Evolutionary conservation across 345 rosid genomes (phyloP), one percentile per base, ranked within the genome.

Genomic region (Rhizophora apiculata): DNA sequence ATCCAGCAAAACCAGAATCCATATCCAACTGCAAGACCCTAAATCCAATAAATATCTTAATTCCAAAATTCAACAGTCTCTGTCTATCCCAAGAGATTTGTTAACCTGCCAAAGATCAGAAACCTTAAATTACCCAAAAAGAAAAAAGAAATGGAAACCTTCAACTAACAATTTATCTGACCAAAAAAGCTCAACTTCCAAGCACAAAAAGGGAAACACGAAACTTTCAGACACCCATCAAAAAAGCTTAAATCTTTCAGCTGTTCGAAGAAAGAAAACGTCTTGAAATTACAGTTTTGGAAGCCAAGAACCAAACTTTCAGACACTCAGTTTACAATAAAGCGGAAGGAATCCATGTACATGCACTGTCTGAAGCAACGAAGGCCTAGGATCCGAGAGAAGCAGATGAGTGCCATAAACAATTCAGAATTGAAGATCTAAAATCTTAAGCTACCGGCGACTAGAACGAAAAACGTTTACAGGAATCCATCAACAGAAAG

Each of bases 1-100:
- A 66, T 16, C 26, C 75, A 37, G 56, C 37, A 55, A 71, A 76
- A 19, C 72, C 34, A 63, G 75, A 61, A 72, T 77, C 74, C 16
- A 66, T 63, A 52, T 66, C 77, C 76, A 66, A 69, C 70, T 48
- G 34, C 54, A 43, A 29, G 30, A 60, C 72, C 64, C 70, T 15
- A 60, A 53, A 53, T 24, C 58, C 16, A 70, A 29, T 36, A 8
- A 67, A 52, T 67, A 43, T 43, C 49, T 66, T 59, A 49, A 26
- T n/a, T 43, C 56, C 29, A 52, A 29, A 37, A 22, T 16, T 49
- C 15, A 65, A 46, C 54, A 2, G 26, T 15, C 5, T 29, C 6
- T 9, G 29, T 55, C 29, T 55, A 55, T 54, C 58, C 13, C 27
- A 24, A n/a, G 8, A n/a, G 30, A 22, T 55, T 22, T 3, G 0